A percentile compares a stretch with the other conserved stretches of the same genome.
phyloP scores from a whole-genome alignment of 306 rosid genomes.

The Geum urbanum region DNA sequence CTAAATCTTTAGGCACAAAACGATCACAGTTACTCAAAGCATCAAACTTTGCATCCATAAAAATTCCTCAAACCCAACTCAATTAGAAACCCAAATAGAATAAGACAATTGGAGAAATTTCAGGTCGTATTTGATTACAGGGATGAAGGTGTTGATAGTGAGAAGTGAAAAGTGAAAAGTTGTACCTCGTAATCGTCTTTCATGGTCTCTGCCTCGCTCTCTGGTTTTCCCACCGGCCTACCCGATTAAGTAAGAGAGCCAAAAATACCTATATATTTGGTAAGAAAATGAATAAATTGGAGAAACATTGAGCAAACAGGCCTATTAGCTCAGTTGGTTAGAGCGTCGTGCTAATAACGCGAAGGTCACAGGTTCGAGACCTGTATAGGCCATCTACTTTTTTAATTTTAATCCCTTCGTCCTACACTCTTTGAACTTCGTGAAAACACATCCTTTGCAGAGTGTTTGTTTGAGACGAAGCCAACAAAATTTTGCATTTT shows the following conservation, averaged over 20 bases:
- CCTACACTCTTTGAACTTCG: too few species aligned
- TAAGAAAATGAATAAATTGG: too few species aligned
- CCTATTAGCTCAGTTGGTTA: conserved; percentile 70
- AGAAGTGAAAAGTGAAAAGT: not conserved
- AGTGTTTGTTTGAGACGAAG: too few species aligned
- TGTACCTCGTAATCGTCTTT: conserved; percentile 61
- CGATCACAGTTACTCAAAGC: not conserved
- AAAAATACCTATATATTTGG: too few species aligned
- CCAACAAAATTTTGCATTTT: too few species aligned
- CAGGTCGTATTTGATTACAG: not conserved
- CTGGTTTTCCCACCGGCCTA: not conserved
- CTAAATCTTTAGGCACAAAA: not conserved
- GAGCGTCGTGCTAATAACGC: conserved; percentile 81
- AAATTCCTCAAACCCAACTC: not conserved
- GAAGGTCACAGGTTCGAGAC: conserved; percentile 72
- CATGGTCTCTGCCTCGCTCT: conserved; percentile 29
- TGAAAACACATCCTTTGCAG: too few species aligned
- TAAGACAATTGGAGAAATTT: not conserved
- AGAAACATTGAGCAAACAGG: not conserved
- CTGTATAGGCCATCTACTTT: conserved; percentile 43
- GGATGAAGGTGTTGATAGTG: not conserved
- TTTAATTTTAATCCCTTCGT: not conserved
- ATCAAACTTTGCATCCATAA: not conserved
- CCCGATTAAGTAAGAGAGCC: too few species aligned
- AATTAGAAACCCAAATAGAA: not conserved